Percentiles rank a stretch among this genome's conserved stretches.
These are phyloP conservation scores for Apiospora pterosperma DNA, from an alignment of 2,329 filamentous ascomycete genomes.

Conservation along the genomic window DNA sequence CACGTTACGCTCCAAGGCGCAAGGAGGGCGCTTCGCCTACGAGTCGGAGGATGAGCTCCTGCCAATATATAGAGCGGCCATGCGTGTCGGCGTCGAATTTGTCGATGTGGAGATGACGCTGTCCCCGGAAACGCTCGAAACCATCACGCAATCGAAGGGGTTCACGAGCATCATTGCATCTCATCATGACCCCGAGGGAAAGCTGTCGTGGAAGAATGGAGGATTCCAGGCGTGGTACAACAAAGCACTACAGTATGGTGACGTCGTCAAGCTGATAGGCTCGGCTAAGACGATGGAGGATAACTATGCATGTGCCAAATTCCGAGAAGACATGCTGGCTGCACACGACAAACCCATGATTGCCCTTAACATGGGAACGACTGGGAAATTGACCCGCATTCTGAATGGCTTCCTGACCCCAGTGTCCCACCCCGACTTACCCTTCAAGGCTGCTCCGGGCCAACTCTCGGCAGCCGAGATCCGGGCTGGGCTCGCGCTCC, in stretches of 20 bases:
- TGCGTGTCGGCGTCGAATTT: slow-evolving; percentile 86
- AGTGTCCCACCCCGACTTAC: slow-evolving; percentile 84
- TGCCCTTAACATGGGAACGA: slow-evolving; percentile 89
- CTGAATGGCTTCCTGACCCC: slow-evolving; percentile 92
- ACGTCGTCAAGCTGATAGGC: slow-evolving; percentile 92
- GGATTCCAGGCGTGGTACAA: slow-evolving; percentile 92
- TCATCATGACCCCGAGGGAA: slow-evolving; percentile 81
- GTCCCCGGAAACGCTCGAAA: slow-evolving; percentile 69
- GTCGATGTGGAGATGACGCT: slow-evolving; percentile 90
- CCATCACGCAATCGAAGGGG: slow-evolving; percentile 62
- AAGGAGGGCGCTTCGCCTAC: slow-evolving; percentile 88
- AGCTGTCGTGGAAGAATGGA: slow-evolving; percentile 85
- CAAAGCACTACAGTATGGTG: slow-evolving; percentile 81
- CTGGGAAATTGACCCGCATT: slow-evolving; percentile 85
- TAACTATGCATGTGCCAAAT: slow-evolving; percentile 80
- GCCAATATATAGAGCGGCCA: slow-evolving; percentile 71
- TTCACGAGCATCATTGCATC: slow-evolving; percentile 87
- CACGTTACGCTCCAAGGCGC: slow-evolving; percentile 79
- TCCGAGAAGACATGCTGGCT: slow-evolving; percentile 71
- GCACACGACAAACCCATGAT: slow-evolving; percentile 83
- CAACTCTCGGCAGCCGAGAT: slow-evolving; percentile 92
- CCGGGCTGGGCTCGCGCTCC: slow-evolving; percentile 69
- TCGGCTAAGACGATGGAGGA: slow-evolving; percentile 73
- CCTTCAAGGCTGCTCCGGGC: slow-evolving; percentile 89
- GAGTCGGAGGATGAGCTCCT: slow-evolving; percentile 66